Conservation (phyloP, 495 filamentous ascomycete genomes). For the Aspergillus sclerotioniger region DNA sequence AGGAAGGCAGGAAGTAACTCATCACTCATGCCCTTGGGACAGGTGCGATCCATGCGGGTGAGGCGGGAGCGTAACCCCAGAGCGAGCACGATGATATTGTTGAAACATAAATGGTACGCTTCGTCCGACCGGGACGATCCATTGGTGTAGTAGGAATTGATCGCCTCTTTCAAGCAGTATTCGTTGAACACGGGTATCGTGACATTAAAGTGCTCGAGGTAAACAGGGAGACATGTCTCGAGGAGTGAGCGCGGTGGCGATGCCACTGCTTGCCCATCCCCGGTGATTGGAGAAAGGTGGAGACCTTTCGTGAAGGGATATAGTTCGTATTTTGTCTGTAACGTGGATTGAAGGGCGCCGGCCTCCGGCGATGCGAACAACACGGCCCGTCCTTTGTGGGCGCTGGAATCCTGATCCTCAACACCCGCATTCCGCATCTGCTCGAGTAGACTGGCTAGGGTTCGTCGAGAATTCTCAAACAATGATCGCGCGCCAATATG, state of each 20-base stretch:
- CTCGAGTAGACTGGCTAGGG: not conserved
- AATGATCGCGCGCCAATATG: not conserved
- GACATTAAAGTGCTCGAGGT: not conserved
- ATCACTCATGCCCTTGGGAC: not conserved
- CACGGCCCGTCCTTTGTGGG: not conserved
- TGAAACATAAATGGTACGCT: not conserved
- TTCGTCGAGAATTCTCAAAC: not conserved
- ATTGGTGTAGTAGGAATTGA: not conserved
- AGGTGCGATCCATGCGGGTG: not conserved
- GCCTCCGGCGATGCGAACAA: not conserved
- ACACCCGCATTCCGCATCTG: not conserved
- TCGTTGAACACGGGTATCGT: not conserved
- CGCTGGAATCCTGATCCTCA: not conserved
- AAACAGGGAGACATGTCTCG: not conserved
- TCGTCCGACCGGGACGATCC: not conserved
- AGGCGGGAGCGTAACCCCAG: not conserved
- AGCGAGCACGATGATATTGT: slow-evolving; percentile 1
- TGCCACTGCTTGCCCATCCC: not conserved
- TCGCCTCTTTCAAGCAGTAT: not conserved
- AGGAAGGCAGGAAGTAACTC: not conserved
- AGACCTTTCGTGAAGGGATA: not conserved
- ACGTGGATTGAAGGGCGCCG: not conserved
- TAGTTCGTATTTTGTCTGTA: not conserved
- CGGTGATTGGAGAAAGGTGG: not conserved
- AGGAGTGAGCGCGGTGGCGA: not conserved